Base-by-base conservation (phyloP, 2,329 filamentous ascomycete species). In the Alternaria metachromatica region DNA sequence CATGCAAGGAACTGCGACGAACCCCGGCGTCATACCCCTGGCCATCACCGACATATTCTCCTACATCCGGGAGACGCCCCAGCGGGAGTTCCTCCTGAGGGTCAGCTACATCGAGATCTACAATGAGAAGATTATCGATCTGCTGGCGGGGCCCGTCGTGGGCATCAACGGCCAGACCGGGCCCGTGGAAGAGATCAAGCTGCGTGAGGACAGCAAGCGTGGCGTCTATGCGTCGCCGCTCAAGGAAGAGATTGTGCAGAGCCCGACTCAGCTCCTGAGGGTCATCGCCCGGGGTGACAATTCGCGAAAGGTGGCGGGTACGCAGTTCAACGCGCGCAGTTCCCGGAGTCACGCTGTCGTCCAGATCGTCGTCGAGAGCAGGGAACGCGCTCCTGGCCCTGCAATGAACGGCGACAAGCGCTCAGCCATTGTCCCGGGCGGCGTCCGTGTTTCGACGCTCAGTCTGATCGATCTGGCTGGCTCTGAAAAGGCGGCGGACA, bases 101-200 rank as follows among this genome's bases (percentile, higher is more conserved):
- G 96, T 99, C 77, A 98, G 95, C 84, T 99, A 99, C 78, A 86
- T 99, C 66, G 96, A 99, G 82, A 99, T 99, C 65, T 99, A 99
- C 83, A 99, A 99, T 75, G 96, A 99, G 78, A 96, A 89, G 81
- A 98, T 99, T 62, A 92, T 97, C 77, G 96, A 99, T 81, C 84
- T 99, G 54, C 85, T 99, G 48, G 95, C 91, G 68, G 90, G 93
- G 79, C 86, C 93, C 1, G 83, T 81, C 44, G 88, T 85, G 18
- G 89, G 87, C 20, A 83, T 84, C 18, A 84, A 82, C 12, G 83
- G 79, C 9, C 74, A 75, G 49, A 65, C 72, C 11, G 76, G 69
- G 11, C 85, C 86, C 64, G 92, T 94, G 68, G 96, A 99, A 72
- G 96, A 99, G 77, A 99, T 99, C 81, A 98, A 99, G 81, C 84